Conservation (phyloP, 305 asterid genomes). For the Solanum hybrid region DNA sequence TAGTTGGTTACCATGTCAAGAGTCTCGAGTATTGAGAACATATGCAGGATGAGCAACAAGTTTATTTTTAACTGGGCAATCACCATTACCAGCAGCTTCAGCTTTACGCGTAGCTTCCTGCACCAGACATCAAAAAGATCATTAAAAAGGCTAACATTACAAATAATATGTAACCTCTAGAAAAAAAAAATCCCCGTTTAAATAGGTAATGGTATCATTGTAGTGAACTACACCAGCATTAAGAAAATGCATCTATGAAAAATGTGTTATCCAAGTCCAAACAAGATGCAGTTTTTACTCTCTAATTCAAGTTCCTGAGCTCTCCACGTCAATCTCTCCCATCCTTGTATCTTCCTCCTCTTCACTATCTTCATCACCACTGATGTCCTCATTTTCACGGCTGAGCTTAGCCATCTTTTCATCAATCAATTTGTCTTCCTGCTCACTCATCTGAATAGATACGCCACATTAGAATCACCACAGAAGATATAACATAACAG, state of each 20-base stretch:
- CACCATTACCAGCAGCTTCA: constrained; percentile 90
- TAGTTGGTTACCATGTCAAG: constrained; percentile 67
- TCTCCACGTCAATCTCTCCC: constrained; percentile 72
- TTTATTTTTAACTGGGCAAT: constrained; percentile 53
- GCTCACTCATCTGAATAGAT: constrained; percentile 68
- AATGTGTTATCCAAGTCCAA: background rate
- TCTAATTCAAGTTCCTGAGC: constrained; percentile 35
- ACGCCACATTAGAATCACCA: background rate
- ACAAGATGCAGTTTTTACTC: constrained; percentile 26
- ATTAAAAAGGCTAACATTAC: background rate
- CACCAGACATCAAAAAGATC: background rate
- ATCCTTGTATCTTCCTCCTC: constrained; percentile 89
- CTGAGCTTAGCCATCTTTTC: constrained; percentile 71
- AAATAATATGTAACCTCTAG: background rate
- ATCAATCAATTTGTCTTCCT: constrained; percentile 79
- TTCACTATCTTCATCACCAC: constrained; percentile 83
- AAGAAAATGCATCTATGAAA: background rate
- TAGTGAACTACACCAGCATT: background rate
- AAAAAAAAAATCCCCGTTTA: background rate
- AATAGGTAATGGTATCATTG: background rate
- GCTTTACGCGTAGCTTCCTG: constrained; percentile 95
- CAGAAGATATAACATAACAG: background rate
- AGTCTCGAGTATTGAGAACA: constrained; percentile 77
- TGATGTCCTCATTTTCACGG: constrained; percentile 62
- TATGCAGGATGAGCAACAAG: constrained; percentile 73